Evolutionary conservation across 2,329 filamentous ascomycete species (phyloP), one percentile per base, ranked within the genome.

Genomic region (Didymella arachidicola): DNA sequence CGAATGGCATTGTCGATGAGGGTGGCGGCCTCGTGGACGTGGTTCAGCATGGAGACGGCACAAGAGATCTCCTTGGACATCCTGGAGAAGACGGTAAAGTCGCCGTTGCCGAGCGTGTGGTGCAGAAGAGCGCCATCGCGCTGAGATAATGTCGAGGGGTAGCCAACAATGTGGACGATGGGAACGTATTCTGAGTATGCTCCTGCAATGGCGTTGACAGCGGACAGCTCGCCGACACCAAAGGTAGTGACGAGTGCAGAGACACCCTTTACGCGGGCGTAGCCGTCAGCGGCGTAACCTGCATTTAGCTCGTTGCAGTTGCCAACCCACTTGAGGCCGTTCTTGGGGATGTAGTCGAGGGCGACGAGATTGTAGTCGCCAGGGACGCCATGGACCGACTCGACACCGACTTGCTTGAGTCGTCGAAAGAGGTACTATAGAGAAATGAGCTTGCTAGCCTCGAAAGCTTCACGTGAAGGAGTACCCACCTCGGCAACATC

Each of bases 61-160:
- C 87, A 90, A 1, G 91, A 91, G 66, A 96, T 87, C 49, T 86
- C 78, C 45, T 84, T 81, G 73, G 83, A 90, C 89, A 96, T 96
- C 71, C 91, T 86, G 66, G 87, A 84, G 75, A 96, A 96, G 53
- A 92, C 90, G 60, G 90, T 88, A 78, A 91, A 96, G 78, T 96
- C 89, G 59, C 92, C 79, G 68, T 81, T 80, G 42, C 79, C 80
- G 29, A 80, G 75, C 0, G 79, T 81, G 65, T 82, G 80, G 60
- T 82, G 80, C 14, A 82, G 71, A 3, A 81, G 72, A 45, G 77
- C 73, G 41, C 78, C 76, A 61, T 77, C 73, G 43, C 72, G 72
- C 65, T 81, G 78, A 1, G 77, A 75, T 5, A 66, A 41, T 11
- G 77, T 80, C 11, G 77, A 77, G 1, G 80, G 79, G 38, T 78